Conservation (phyloP, 78 protist genomes). For the Bigelowiella natans region DNA sequence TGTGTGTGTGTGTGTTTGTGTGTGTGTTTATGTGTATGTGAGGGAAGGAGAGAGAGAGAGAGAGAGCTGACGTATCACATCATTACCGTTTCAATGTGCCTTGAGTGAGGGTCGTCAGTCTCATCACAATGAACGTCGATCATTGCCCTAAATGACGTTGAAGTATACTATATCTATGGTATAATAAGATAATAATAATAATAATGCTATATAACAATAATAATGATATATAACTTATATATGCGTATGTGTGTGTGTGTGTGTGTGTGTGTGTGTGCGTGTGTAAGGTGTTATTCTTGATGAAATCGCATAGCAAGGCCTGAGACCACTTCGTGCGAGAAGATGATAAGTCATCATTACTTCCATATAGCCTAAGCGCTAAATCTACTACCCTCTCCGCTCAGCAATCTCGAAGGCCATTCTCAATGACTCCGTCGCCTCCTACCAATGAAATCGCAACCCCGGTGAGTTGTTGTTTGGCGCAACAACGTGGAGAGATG, state of each 20-base stretch:
- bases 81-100: not conserved
- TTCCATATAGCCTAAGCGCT: too few relatives aligned
- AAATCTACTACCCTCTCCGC: not conserved
- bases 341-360: too few relatives aligned
- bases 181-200: not conserved
- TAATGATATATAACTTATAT: not conserved
- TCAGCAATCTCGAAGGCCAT: not conserved
- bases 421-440: not conserved
- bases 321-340: too few relatives aligned
- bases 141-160: not conserved
- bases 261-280: not conserved
- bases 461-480: too few relatives aligned
- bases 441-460: too few relatives aligned
- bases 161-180: not conserved
- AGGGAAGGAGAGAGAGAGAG: not conserved
- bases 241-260: not conserved
- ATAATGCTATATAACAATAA: not conserved
- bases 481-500: too few relatives aligned
- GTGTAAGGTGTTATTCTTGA: too few relatives aligned
- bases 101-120: not conserved
- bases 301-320: too few relatives aligned
- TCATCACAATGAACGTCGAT: not conserved
- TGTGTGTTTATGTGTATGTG: not conserved
- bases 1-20: not conserved
- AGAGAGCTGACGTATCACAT: not conserved